These are phyloP conservation scores for Apiospora arundinis DNA, from an alignment of 2,329 filamentous ascomycete genomes.

Conservation along the genomic window DNA sequence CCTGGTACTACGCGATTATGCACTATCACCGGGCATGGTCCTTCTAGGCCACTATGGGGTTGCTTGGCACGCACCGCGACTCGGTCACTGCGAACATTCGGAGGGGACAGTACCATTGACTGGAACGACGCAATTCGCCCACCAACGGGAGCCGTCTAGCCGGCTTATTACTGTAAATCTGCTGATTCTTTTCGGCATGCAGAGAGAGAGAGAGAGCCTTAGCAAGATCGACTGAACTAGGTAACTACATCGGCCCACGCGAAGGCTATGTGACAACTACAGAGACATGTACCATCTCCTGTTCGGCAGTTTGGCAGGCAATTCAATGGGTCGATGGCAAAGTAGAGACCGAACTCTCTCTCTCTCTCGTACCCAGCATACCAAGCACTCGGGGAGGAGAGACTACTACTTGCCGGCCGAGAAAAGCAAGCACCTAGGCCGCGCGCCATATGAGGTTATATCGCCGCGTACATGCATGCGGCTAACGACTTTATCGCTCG, in stretches of 20 bases:
- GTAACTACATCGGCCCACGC: background rate
- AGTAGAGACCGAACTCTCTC: background rate
- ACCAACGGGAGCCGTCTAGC: background rate
- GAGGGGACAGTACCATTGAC: background rate
- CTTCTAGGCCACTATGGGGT: background rate
- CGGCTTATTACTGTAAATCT: background rate
- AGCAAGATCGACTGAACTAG: background rate
- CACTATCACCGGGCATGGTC: slow-evolving; percentile 4
- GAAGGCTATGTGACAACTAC: background rate
- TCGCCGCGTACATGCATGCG: slow-evolving; percentile 14
- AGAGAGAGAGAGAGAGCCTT: background rate
- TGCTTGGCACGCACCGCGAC: slow-evolving; percentile 1
- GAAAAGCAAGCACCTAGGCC: background rate
- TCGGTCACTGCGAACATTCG: background rate
- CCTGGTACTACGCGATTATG: slow-evolving; percentile 11
- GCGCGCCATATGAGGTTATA: slow-evolving; percentile 13
- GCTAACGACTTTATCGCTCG: background rate
- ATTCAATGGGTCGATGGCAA: too few species aligned
- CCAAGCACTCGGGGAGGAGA: background rate
- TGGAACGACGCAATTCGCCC: background rate
- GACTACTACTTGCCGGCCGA: background rate
- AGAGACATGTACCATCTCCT: background rate
- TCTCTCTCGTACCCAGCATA: background rate
- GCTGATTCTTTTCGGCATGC: background rate
- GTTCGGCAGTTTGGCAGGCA: background rate